Evolutionary conservation across 1,139 yeast species (phyloP).

Genomic region (Candida tropicalis): DNA sequence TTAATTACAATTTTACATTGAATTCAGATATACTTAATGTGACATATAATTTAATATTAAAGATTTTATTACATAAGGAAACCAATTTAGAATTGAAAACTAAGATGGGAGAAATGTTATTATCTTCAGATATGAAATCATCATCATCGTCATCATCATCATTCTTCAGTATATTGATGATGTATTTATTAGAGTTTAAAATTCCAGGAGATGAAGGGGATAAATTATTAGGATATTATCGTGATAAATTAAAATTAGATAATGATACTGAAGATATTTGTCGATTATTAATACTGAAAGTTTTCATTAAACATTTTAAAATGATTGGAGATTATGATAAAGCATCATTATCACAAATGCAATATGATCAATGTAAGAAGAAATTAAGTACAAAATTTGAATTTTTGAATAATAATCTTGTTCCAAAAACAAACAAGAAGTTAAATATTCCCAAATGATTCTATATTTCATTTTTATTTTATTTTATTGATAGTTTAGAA

Average conservation of each 20-base stretch:
- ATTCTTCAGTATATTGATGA: slow-evolving; percentile 5
- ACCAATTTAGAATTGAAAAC: neutral
- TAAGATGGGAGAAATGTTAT: neutral
- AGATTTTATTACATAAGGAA: slow-evolving; percentile 1
- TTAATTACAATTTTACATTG: slow-evolving; percentile 22
- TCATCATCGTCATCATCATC: slow-evolving; percentile 8
- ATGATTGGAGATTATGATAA: slow-evolving; percentile 26
- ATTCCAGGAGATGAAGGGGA: slow-evolving; percentile 7
- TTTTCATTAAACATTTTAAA: slow-evolving; percentile 20
- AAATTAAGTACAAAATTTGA: slow-evolving; percentile 20
- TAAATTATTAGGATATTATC: slow-evolving; percentile 1
- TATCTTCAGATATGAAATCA: slow-evolving; percentile 4
- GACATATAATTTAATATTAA: slow-evolving; percentile 14
- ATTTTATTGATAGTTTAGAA: too few relatives aligned
- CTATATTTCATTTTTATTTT: too few relatives aligned
- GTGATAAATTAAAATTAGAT: slow-evolving; percentile 1
- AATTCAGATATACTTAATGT: slow-evolving; percentile 19
- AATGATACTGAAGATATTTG: slow-evolving; percentile 18
- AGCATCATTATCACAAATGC: slow-evolving; percentile 26
- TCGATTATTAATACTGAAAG: slow-evolving; percentile 24
- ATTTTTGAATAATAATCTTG: slow-evolving; percentile 17
- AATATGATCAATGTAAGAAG: slow-evolving; percentile 21
- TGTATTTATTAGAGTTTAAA: slow-evolving; percentile 8
- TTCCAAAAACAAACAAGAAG: too few relatives aligned
- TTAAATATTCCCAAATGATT: too few relatives aligned